phyloP scores from a whole-genome alignment of 208 protist genomes.

The Acanthamoeba sp. region DNA sequence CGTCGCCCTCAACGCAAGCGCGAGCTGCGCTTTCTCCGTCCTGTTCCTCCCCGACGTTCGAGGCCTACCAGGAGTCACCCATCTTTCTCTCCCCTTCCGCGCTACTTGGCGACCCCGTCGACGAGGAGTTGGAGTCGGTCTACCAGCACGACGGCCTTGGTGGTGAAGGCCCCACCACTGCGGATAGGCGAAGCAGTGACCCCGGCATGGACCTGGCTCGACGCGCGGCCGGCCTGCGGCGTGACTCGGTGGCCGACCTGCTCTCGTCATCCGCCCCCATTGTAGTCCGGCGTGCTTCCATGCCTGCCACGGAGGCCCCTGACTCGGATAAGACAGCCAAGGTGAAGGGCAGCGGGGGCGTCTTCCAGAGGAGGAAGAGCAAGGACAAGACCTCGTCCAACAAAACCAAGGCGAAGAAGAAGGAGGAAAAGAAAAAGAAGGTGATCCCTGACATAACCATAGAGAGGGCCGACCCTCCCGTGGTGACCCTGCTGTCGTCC shows the following conservation, averaged over 20 bases:
- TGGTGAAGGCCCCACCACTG: too few relatives aligned
- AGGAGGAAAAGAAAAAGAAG: background rate
- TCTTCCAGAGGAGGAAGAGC: background rate
- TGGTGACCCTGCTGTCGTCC: background rate
- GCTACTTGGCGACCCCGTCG: too few relatives aligned
- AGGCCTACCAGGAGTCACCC: too few relatives aligned
- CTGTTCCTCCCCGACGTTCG: too few relatives aligned
- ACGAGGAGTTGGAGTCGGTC: too few relatives aligned
- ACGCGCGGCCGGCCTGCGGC: background rate
- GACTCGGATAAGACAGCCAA: background rate
- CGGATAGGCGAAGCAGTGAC: background rate
- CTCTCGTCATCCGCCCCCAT: background rate
- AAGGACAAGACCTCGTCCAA: background rate
- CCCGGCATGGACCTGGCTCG: background rate
- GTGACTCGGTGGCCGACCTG: background rate
- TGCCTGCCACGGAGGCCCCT: background rate
- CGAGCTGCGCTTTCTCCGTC: background rate
- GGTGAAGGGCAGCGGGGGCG: background rate
- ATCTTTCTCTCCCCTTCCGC: too few relatives aligned
- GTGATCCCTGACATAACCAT: background rate
- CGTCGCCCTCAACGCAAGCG: background rate
- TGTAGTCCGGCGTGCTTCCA: background rate
- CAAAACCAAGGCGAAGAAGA: background rate
- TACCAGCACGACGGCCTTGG: too few relatives aligned
- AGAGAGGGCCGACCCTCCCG: background rate